Base-by-base conservation (phyloP, 2,329 filamentous ascomycete species). In the Neopestalotiopsis sp. region DNA sequence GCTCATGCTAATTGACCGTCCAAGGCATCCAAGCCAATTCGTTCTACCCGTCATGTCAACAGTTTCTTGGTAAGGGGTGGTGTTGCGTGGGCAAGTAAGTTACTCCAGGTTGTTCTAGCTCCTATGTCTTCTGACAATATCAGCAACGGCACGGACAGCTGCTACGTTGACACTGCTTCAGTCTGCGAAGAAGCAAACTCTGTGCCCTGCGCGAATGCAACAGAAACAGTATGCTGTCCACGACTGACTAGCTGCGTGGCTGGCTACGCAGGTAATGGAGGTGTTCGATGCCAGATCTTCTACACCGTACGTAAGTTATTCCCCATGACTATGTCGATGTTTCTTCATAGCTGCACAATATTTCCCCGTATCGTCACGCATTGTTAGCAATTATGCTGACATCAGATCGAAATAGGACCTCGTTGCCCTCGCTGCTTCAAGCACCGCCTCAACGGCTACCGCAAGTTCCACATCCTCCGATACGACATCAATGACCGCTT, bases 1-100 rank as follows among this genome's bases (percentile, higher is more conserved):
- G 34, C 34, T 10, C 4, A 2, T 1, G 34, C 4, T 7, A 0
- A 17, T 12, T 59, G 0, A 59, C 17, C 12, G 1, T 52, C 1
- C 12, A 4, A 66, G 65, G 65, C 40, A 66, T 42, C 1, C 10
- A 42, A 40, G 13, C 10, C 3, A 57, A 57, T 13, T 24, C 52
- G 4, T 52, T 57, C 10, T 66, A 40, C 10, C 64, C 64, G 9
- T 66, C 64, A 17, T 66, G 64, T 14, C 49, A 66, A 17, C 64
- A 66, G 34, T 52, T 34, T 2, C 49, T 66, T 28, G 64, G 64
- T 3, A 66, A 66, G 38, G 64, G 52, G 3, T 66, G 64, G 64
- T 66, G 64, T 30, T 66, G 64, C n/a, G 64, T 66, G 9, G 32
- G 64, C 34, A 66, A 66, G 64, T 66, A 28, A 59, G 64, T 59